Evolutionary conservation across 257 asterid genomes (phyloP).

Genomic region (Solanum medicagineum): DNA sequence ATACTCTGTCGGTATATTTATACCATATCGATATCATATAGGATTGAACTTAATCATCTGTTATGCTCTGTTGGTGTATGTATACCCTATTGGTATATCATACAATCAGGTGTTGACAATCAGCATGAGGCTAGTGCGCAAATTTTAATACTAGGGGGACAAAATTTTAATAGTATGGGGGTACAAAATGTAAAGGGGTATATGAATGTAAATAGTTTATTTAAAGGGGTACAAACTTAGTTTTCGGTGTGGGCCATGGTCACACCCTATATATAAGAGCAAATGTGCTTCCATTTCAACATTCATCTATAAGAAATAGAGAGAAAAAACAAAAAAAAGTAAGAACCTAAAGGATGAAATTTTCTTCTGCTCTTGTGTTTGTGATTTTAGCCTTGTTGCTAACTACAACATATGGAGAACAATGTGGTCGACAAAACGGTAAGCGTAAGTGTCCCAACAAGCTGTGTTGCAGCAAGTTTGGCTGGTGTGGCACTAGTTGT

Average conservation of each 20-base stretch:
- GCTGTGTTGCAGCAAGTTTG: slow-evolving; percentile 2
- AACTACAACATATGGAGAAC: background rate
- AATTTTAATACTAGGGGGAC: too few relatives aligned
- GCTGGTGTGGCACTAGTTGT: background rate
- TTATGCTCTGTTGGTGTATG: too few relatives aligned
- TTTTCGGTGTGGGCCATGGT: background rate
- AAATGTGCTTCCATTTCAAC: background rate
- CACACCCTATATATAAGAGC: background rate
- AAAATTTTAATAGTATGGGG: too few relatives aligned
- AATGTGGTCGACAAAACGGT: background rate
- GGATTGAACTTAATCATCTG: too few relatives aligned
- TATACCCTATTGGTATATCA: too few relatives aligned
- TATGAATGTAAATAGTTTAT: too few relatives aligned
- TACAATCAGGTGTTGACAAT: too few relatives aligned
- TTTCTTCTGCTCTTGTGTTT: background rate
- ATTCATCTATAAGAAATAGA: background rate
- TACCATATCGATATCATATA: too few relatives aligned
- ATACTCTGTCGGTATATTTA: too few relatives aligned
- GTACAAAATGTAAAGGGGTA: too few relatives aligned
- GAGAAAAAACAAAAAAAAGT: background rate
- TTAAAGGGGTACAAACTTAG: too few relatives aligned
- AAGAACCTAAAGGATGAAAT: slow-evolving; percentile 6
- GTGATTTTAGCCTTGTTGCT: background rate
- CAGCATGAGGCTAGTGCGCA: too few relatives aligned
- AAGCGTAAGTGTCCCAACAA: background rate